A percentile compares a stretch with the other conserved stretches of the same genome.
Evolutionary conservation across 1,284 basidiomycete species (phyloP).

Genomic region (Ceratobasidium sp.): DNA sequence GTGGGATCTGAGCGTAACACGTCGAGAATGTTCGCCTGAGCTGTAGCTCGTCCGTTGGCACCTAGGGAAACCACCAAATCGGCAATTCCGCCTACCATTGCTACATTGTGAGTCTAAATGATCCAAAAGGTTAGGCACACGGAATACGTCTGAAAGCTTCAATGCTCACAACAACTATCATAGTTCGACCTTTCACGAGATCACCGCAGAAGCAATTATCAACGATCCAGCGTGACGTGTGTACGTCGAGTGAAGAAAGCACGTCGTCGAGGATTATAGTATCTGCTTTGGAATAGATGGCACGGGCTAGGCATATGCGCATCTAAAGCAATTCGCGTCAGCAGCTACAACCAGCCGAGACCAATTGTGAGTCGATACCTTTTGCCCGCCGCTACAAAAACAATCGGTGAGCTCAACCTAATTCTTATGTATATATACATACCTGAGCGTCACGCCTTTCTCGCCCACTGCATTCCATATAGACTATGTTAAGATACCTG

Average conservation of each 20-base stretch:
- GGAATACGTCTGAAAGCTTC: no score
- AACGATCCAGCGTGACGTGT: constrained; percentile 60
- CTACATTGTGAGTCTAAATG: constrained; percentile 59
- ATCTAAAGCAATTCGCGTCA: constrained; percentile 68
- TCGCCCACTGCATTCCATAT: constrained; percentile 92
- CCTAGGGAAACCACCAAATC: constrained; percentile 59
- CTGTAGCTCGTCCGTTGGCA: constrained; percentile 65
- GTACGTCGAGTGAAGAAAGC: constrained; percentile 57
- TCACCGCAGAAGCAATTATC: constrained; percentile 59
- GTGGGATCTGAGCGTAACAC: constrained; percentile 58
- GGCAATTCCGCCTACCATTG: constrained; percentile 57
- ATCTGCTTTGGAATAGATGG: constrained; percentile 80
- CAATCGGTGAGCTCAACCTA: constrained; percentile 36
- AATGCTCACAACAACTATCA: constrained; percentile 58
- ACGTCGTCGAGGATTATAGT: constrained; percentile 67
- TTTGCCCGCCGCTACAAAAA: constrained; percentile 65
- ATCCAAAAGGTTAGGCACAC: constrained; percentile 37
- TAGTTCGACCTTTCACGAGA: constrained; percentile 58
- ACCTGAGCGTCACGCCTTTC: constrained; percentile 79
- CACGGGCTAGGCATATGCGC: constrained; percentile 83
- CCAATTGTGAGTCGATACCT: constrained; percentile 55
- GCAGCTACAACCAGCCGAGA: constrained; percentile 3
- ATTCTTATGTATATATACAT: constrained; percentile 55
- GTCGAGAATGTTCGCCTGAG: constrained; percentile 64
- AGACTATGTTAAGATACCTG: constrained; percentile 48